Evolutionary conservation across 1,284 basidiomycete species (phyloP).

Genomic region (Boletus semigastroideus): DNA sequence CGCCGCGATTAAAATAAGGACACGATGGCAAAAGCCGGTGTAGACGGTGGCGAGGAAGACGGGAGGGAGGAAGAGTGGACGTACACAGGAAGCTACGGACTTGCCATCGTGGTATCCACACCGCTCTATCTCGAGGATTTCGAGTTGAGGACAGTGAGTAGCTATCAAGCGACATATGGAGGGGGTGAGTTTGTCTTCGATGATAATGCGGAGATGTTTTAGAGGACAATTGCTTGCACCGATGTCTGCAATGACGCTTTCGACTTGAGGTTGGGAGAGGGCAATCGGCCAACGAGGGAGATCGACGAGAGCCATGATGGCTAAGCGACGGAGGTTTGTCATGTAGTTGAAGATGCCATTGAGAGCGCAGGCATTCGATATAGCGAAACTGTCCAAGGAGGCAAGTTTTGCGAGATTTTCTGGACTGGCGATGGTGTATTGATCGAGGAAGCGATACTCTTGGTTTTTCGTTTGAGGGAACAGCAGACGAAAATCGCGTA

Average conservation of each 20-base stretch:
- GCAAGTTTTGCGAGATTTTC: conserved; percentile 29
- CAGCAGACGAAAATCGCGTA: conserved; percentile 30
- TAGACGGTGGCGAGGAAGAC: conserved; percentile 13
- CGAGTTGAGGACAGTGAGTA: conserved; percentile 30
- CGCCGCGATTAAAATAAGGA: conserved; percentile 21
- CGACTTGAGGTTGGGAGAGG: conserved; percentile 32
- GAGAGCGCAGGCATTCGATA: conserved; percentile 34
- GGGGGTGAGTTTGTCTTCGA: conserved; percentile 35
- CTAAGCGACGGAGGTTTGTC: conserved; percentile 28
- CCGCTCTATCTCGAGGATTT: conserved; percentile 33
- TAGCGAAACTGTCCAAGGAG: conserved; percentile 34
- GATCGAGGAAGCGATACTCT: conserved; percentile 30
- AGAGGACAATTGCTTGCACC: conserved; percentile 34
- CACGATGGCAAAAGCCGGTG: conserved; percentile 9
- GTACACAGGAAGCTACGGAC: conserved; percentile 35
- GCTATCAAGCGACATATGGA: conserved; percentile 28
- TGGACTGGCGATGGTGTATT: conserved; percentile 17
- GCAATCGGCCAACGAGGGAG: conserved; percentile 35
- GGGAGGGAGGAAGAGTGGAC: conserved; percentile 24
- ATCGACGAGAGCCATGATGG: conserved; percentile 33
- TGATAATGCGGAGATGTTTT: conserved; percentile 32
- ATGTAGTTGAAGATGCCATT: conserved; percentile 31
- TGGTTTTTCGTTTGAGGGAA: conserved; percentile 30
- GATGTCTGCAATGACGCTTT: conserved; percentile 27
- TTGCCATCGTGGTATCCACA: conserved; percentile 36